phyloP scores from a whole-genome alignment of 768 basidiomycete species.

The Suillus subluteus region DNA sequence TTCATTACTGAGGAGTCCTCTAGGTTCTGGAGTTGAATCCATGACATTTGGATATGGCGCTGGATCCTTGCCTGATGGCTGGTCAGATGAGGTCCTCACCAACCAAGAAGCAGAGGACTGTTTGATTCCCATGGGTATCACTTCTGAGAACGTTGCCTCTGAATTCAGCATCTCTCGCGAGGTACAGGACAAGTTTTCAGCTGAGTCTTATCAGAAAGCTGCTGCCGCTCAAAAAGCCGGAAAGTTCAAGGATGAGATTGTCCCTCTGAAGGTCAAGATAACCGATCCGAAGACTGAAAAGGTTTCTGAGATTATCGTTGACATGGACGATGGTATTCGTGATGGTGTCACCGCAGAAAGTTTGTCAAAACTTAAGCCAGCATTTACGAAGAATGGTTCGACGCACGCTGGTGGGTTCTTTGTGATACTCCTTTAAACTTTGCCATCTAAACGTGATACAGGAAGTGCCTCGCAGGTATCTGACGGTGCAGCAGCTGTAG shows the following conservation, averaged over 20 bases:
- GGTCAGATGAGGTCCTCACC: conserved; percentile 66
- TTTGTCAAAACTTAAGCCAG: conserved; percentile 82
- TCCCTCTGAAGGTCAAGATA: conserved; percentile 73
- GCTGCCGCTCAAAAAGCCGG: conserved; percentile 79
- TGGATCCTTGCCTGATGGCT: conserved; percentile 55
- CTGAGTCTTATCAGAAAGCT: conserved; percentile 84
- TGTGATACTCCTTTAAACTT: not conserved
- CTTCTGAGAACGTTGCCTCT: conserved; percentile 89
- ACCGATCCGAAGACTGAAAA: conserved; percentile 77
- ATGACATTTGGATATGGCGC: conserved; percentile 84
- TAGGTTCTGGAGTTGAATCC: conserved; percentile 86
- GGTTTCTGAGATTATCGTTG: conserved; percentile 68
- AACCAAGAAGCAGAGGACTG: conserved; percentile 80
- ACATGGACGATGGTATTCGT: conserved; percentile 84
- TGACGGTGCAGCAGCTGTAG: conserved; percentile 90
- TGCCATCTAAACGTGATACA: conserved; percentile 11
- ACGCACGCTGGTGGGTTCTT: conserved; percentile 67
- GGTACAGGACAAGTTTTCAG: conserved; percentile 85
- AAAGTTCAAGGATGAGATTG: conserved; percentile 82
- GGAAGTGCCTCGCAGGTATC: conserved; percentile 90
- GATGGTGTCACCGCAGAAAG: conserved; percentile 82
- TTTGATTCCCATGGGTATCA: conserved; percentile 88
- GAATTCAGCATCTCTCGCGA: conserved; percentile 76
- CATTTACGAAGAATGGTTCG: conserved; percentile 73
- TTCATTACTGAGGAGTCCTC: conserved; percentile 5